Evolutionary conservation across 2,329 filamentous ascomycete genomes (phyloP), one percentile per base, ranked within the genome.

Genomic region (Stachybotrys chlorohalonatus): DNA sequence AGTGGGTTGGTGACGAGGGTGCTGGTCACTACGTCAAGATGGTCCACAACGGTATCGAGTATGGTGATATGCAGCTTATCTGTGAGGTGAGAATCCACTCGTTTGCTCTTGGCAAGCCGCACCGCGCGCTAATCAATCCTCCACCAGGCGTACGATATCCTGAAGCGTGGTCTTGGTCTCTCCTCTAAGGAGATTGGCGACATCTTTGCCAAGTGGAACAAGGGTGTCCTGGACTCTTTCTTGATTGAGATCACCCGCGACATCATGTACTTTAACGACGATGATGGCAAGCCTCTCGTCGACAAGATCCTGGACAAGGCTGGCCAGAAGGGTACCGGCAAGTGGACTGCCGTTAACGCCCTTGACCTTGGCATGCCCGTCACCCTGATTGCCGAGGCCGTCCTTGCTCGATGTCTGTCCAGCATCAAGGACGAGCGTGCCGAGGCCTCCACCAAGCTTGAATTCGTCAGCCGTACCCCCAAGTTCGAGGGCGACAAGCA

Each of bases 11-110:
- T 80, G 94, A 97, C 78, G 91, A 97, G 76, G 94, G 94, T 85
- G 90, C 94, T 78, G 94, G 94, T 67, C 94, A 99, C 86, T 99
- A 96, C 83, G 93, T 99, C 82, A 99, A 99, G 89, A 99, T 99
- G 94, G 94, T 99, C 61, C 94, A 99, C 87, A 99, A 99, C 79
- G 94, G 94, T 84, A 99, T 99, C 68, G 94, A 99, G 81, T 99
- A 99, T 74, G 94, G 94, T 85, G 94, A 99, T 80, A 99, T 99
- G 94, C 94, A 99, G 83, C 84, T 99, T 70, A 99, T 99, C 74
- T 95, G 88, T 77, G 94, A 99, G 86, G 93, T 96, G 78, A 66
- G 83, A 56, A 31, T 17, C 15, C 31, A 47, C 17, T 11, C 15
- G 11, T 51, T 46, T 11, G 13, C 11, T 13, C 6, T 5, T 24